Conservation (phyloP, 2,329 filamentous ascomycete genomes). For the Clarireedia monteithiana region DNA sequence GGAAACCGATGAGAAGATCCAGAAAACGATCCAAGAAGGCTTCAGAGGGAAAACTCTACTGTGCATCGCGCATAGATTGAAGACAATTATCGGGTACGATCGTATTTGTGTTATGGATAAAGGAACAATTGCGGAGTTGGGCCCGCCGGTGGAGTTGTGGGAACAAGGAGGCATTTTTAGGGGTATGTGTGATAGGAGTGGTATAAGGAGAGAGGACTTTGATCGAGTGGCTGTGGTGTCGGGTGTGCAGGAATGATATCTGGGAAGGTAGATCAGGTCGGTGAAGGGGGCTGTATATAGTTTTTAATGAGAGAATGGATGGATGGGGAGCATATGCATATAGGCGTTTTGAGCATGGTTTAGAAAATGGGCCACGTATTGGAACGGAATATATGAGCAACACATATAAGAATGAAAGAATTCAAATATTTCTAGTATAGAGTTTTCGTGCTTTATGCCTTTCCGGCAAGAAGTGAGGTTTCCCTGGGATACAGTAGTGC, state of each 20-base stretch:
- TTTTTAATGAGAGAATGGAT: background rate
- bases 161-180: conserved; percentile 68
- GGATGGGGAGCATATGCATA: no score
- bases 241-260: background rate
- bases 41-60: conserved; percentile 84
- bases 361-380: no score
- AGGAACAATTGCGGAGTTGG: conserved; percentile 80
- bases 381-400: no score
- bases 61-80: conserved; percentile 86
- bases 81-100: conserved; percentile 91
- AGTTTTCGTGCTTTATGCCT: no score
- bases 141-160: conserved; percentile 67
- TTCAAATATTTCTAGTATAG: no score
- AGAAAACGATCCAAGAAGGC: conserved; percentile 74
- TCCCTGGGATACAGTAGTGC: no score
- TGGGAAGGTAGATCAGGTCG: no score
- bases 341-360: background rate
- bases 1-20: conserved; percentile 94
- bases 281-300: background rate
- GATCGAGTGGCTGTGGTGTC: background rate
- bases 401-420: no score
- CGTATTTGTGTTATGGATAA: conserved; percentile 95
- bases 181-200: conserved; percentile 58
- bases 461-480: no score
- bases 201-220: conserved; percentile 32